These are phyloP conservation scores for Tuber calosporum DNA, from an alignment of 495 filamentous ascomycete species.

Conservation along the genomic window DNA sequence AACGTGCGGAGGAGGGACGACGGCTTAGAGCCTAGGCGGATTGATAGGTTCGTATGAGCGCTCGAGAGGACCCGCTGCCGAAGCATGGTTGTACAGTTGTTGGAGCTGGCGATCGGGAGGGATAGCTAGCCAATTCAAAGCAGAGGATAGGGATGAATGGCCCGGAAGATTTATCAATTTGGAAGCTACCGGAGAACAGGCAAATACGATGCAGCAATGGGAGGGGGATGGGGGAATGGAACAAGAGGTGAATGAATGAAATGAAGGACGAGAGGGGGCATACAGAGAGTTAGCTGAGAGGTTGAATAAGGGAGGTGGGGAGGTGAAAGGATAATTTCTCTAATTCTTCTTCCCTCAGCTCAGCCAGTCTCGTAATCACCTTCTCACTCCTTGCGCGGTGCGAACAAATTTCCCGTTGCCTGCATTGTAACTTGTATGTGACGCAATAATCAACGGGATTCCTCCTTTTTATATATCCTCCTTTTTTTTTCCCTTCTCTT, in stretches of 20 bases:
- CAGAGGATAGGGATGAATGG: background rate
- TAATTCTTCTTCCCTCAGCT: background rate
- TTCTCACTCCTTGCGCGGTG: background rate
- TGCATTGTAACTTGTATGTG: background rate
- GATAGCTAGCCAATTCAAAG: background rate
- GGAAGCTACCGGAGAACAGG: background rate
- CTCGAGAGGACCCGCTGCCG: constrained; percentile 23
- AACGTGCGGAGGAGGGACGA: constrained; percentile 1
- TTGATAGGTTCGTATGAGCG: constrained; percentile 9
- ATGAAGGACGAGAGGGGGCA: background rate
- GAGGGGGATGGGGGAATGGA: background rate
- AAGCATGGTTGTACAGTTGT: constrained; percentile 11
- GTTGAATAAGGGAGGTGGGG: background rate
- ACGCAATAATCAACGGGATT: background rate
- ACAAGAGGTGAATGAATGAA: background rate
- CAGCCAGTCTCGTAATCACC: background rate
- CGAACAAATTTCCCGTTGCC: too few relatives aligned
- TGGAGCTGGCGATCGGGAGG: background rate
- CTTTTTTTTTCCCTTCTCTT: background rate
- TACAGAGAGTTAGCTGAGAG: background rate
- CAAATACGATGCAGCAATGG: background rate
- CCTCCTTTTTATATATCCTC: too few relatives aligned
- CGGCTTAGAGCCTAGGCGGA: constrained; percentile 8
- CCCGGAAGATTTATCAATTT: too few relatives aligned
- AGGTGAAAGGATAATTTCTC: background rate